phyloP scores from a whole-genome alignment of 345 rosid species.

The Salix udensis region DNA sequence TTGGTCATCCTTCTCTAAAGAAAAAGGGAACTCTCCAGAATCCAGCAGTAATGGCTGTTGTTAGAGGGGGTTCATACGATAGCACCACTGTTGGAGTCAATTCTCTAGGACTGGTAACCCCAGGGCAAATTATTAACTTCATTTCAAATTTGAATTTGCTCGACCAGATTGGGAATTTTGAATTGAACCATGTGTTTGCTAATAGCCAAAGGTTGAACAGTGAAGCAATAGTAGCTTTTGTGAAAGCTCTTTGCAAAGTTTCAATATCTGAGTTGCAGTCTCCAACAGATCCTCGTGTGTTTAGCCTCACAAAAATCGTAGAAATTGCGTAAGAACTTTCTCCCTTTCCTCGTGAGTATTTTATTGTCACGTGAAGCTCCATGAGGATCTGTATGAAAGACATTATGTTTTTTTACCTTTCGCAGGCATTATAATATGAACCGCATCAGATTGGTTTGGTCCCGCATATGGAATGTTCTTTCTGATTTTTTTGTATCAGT shows the following conservation, averaged over 20 bases:
- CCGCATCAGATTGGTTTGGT: constrained; percentile 96
- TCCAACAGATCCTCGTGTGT: constrained; percentile 97
- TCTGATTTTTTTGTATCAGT: constrained; percentile 93
- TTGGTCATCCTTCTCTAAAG: constrained; percentile 63
- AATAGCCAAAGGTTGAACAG: constrained; percentile 90
- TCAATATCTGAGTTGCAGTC: constrained; percentile 90
- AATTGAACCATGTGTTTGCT: constrained; percentile 93
- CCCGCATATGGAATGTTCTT: constrained; percentile 91
- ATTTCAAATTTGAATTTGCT: constrained; percentile 89
- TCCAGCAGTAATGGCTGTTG: constrained; percentile 95
- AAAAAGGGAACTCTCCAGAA: constrained; percentile 84
- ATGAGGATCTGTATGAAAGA: not conserved
- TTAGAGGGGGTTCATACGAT: constrained; percentile 95
- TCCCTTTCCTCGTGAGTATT: not conserved
- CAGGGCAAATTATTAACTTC: constrained; percentile 71
- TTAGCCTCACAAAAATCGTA: constrained; percentile 91
- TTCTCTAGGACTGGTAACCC: constrained; percentile 60
- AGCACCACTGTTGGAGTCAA: constrained; percentile 63
- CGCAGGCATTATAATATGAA: constrained; percentile 97
- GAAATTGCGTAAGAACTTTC: constrained; percentile 80
- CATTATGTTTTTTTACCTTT: not conserved
- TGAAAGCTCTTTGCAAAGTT: constrained; percentile 93
- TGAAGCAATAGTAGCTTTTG: constrained; percentile 92
- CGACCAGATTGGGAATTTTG: constrained; percentile 90
- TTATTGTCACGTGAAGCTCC: not conserved